These are phyloP conservation scores for Pythium oligandrum DNA, from an alignment of 352 stramenopile species.

Conservation along the genomic window DNA sequence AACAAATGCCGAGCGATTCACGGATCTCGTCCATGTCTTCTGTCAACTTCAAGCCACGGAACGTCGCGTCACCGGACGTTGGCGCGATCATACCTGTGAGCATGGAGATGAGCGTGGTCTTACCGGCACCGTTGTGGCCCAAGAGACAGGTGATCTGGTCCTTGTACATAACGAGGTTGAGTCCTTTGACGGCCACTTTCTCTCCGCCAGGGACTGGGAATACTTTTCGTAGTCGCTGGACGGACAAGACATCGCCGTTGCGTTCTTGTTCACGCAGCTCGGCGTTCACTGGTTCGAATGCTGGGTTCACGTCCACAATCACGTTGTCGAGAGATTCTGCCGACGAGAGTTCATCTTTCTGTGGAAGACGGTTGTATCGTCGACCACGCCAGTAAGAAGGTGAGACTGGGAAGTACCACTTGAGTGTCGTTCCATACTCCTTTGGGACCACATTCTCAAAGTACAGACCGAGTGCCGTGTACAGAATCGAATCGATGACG, in stretches of 20 bases:
- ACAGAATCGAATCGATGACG: slow-evolving; percentile 85
- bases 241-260: slow-evolving; percentile 38
- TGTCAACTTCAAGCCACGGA: slow-evolving; percentile 66
- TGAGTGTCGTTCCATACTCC: slow-evolving; percentile 77
- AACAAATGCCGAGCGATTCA: slow-evolving; percentile 67
- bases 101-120: slow-evolving; percentile 78
- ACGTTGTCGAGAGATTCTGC: slow-evolving; percentile 15
- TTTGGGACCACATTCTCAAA: slow-evolving; percentile 91
- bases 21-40: slow-evolving; percentile 75
- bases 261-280: slow-evolving; percentile 45
- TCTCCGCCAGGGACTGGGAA: slow-evolving; percentile 75
- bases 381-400: slow-evolving; percentile 76
- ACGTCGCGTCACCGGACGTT: slow-evolving; percentile 57
- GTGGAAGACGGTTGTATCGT: slow-evolving; percentile 1
- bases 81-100: slow-evolving; percentile 54
- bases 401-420: slow-evolving; percentile 91
- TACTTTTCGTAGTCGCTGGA: slow-evolving; percentile 63
- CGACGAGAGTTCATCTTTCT: slow-evolving; percentile 6
- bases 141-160: slow-evolving; percentile 71
- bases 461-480: slow-evolving; percentile 88
- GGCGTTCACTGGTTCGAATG: slow-evolving; percentile 33
- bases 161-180: slow-evolving; percentile 80
- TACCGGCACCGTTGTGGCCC: slow-evolving; percentile 75
- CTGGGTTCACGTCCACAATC: slow-evolving; percentile 33
- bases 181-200: slow-evolving; percentile 82